Percentiles rank a stretch among this genome's conserved stretches.
These are phyloP conservation scores for Comarum palustre DNA, from an alignment of 306 rosid species.

Conservation along the genomic window DNA sequence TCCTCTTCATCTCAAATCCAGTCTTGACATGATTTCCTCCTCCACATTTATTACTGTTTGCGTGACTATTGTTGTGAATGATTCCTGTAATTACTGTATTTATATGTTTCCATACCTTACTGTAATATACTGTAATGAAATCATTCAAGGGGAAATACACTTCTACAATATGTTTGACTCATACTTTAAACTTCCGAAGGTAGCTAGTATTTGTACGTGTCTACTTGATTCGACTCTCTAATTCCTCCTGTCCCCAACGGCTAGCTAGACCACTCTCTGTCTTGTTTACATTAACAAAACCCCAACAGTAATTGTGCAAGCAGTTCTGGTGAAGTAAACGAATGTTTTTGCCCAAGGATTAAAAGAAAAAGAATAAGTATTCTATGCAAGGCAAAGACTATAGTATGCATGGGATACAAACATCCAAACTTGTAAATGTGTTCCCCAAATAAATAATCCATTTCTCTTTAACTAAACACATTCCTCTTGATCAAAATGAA, in stretches of 20 bases:
- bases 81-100: too few species aligned
- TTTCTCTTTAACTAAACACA: constrained; percentile 36
- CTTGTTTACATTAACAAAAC: neutral
- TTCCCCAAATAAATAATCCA: constrained; percentile 27
- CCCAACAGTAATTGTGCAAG: neutral
- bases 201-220: neutral
- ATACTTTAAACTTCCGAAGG: too few species aligned
- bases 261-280: neutral
- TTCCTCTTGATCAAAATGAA: constrained; percentile 24
- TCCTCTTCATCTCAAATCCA: too few species aligned
- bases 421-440: constrained; percentile 41
- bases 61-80: too few species aligned
- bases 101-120: too few species aligned
- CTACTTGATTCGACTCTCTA: neutral
- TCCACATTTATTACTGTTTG: too few species aligned
- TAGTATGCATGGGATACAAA: constrained; percentile 33
- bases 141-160: too few species aligned
- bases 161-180: too few species aligned
- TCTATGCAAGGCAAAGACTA: constrained; percentile 25
- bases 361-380: constrained; percentile 13
- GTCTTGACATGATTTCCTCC: too few species aligned
- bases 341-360: neutral
- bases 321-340: neutral
- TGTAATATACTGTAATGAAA: too few species aligned
- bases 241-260: neutral